Evolutionary conservation across 164 flowering plant species (phyloP), one percentile per base, ranked within the genome.

Genomic region (Warburgia ugandensis): DNA sequence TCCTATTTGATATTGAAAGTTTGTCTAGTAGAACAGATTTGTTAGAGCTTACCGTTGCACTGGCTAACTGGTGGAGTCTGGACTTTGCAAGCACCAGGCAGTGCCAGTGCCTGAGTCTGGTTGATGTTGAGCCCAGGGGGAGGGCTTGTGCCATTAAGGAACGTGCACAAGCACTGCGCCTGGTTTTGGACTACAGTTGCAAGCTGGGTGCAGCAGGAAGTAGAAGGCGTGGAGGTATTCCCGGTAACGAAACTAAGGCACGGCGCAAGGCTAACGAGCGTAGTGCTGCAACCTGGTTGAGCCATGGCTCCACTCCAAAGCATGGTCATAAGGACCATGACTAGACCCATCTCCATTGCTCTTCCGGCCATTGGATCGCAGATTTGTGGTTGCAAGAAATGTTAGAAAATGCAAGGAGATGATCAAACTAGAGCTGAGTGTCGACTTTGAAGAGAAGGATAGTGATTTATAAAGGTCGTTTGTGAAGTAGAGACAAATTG

Each of bases 31-130:
- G 9, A 16, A 20, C 11, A n/a, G 17, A 21, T 13, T 6, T 16
- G 12, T 9, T 17, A 6, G 12, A 4, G 19, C 53, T 67, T 61
- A 84, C 89, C 72, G 27, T 75, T 74, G 61, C 94, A 88, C 25
- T 21, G 28, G 69, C 81, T 79, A 50, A 61, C 7, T 0, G 89
- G 65, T 33, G 94, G 97, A 48, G 89, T 85, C 46, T 77, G 80
- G 26, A 88, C 94, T n/a, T 68, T 77, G 72, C 97, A 83, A 61
- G 80, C 78, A 14, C 27, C 20, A 5, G 97, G 94, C n/a, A 88
- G 73, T 0, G 66, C 76, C 41, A 74, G 50, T 29, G 94, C 97
- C 57, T 58, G 81, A 27, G 87, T 80, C 51, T 72, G 81, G 72
- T 89, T 83, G 56, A 85, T 61, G 56, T 46, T 68, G 61, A 89